Percentiles rank a stretch among this genome's conserved stretches.
These are phyloP conservation scores for Crithidia expoeki DNA, from an alignment of 208 protist genomes.

Conservation along the genomic window DNA sequence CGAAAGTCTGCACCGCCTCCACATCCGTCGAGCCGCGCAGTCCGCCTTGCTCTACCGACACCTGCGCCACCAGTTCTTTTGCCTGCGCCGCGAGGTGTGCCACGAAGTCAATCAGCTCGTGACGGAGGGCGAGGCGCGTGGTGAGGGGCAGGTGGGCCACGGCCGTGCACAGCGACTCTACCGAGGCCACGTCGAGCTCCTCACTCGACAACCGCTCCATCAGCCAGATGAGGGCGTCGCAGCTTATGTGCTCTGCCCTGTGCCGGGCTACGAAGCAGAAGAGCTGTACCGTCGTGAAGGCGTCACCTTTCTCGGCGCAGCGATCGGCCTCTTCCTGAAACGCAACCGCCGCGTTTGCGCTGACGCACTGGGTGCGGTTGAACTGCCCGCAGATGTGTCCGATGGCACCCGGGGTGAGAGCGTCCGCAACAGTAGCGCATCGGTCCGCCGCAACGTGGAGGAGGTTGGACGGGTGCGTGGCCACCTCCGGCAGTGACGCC, in stretches of 20 bases:
- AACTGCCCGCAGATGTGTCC: slow-evolving; percentile 56
- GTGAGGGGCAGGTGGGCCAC: slow-evolving; percentile 47
- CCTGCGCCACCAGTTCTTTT: slow-evolving; percentile 39
- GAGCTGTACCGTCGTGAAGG: slow-evolving; percentile 63
- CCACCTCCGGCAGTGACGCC: slow-evolving; percentile 50
- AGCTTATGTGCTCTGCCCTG: slow-evolving; percentile 46
- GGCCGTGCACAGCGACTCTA: slow-evolving; percentile 47
- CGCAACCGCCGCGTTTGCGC: slow-evolving; percentile 46
- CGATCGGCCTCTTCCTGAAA: slow-evolving; percentile 69
- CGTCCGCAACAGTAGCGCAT: slow-evolving; percentile 38
- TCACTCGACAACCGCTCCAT: slow-evolving; percentile 70
- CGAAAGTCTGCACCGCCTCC: slow-evolving; percentile 42
- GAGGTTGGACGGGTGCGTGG: slow-evolving; percentile 25
- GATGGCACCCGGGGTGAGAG: slow-evolving; percentile 44
- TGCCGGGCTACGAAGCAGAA: slow-evolving; percentile 72
- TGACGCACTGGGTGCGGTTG: slow-evolving; percentile 44
- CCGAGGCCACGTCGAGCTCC: slow-evolving; percentile 55
- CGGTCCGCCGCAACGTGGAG: slow-evolving; percentile 43
- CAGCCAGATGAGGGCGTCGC: slow-evolving; percentile 65
- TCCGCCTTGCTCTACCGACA: slow-evolving; percentile 47
- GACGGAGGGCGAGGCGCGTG: slow-evolving; percentile 35
- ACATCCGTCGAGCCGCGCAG: slow-evolving; percentile 39
- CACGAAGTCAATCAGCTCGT: slow-evolving; percentile 55
- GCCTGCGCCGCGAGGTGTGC: slow-evolving; percentile 42
- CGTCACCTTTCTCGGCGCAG: slow-evolving; percentile 67